Conservation (phyloP, 2,329 filamentous ascomycete genomes). For the Microcera coccophila region DNA sequence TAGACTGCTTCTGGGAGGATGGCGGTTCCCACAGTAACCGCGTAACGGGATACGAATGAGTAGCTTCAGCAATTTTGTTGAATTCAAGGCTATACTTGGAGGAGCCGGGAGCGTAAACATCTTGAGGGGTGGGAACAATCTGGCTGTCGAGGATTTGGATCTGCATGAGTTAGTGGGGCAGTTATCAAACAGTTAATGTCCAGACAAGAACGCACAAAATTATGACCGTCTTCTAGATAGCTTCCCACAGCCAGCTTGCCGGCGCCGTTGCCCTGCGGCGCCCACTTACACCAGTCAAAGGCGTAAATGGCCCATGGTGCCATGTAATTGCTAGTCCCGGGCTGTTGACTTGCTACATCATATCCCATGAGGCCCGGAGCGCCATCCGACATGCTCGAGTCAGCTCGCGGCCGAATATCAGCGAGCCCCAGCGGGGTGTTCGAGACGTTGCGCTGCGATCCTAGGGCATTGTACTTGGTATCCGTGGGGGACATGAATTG, state of each 20-base stretch:
- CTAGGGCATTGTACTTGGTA: constrained; percentile 53
- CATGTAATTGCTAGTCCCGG: constrained; percentile 85
- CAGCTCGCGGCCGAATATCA: constrained; percentile 83
- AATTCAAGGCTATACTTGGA: constrained; percentile 81
- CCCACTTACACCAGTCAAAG: constrained; percentile 99
- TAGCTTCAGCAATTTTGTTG: constrained; percentile 89
- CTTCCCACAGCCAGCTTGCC: constrained; percentile 94
- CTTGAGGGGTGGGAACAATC: constrained; percentile 64
- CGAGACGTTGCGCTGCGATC: constrained; percentile 60
- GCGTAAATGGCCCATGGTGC: constrained; percentile 95
- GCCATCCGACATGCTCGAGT: constrained; percentile 74
- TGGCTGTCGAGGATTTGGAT: constrained; percentile 97
- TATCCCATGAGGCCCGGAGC: constrained; percentile 59
- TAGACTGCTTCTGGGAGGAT: constrained; percentile 90
- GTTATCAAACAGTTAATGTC: neutral
- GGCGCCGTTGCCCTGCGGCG: constrained; percentile 71
- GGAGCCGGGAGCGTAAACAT: constrained; percentile 64
- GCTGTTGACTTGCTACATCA: constrained; percentile 60
- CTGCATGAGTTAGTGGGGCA: constrained; percentile 41
- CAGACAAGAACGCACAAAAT: constrained; percentile 61
- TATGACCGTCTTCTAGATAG: constrained; percentile 96
- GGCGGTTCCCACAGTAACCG: constrained; percentile 94
- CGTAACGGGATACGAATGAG: constrained; percentile 95
- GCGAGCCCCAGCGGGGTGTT: constrained; percentile 88
- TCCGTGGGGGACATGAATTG: constrained; percentile 63